phyloP scores from a whole-genome alignment of 306 rosid species.

The Sophora flavescens region DNA sequence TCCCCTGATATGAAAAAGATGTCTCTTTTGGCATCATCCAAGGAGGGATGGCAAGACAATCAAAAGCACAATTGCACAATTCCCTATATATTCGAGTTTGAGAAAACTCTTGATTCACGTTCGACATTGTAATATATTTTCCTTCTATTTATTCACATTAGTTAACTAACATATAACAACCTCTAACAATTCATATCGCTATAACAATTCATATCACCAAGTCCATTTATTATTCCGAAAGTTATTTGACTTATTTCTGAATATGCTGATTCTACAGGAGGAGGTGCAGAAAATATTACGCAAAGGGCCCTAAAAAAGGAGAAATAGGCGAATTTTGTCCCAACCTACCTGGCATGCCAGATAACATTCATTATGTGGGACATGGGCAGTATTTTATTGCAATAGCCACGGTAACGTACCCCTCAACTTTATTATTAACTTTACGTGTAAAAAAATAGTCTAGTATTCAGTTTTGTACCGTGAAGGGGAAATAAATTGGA shows the following conservation, averaged over 20 bases:
- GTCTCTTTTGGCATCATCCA: too few relatives aligned
- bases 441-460: background rate
- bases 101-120: too few relatives aligned
- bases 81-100: too few relatives aligned
- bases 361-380: slow-evolving; percentile 66
- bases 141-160: too few relatives aligned
- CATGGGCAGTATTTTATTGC: slow-evolving; percentile 62
- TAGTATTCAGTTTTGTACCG: background rate
- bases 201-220: background rate
- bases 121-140: too few relatives aligned
- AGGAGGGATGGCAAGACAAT: too few relatives aligned
- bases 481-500: background rate
- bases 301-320: slow-evolving; percentile 62
- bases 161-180: too few relatives aligned
- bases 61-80: too few relatives aligned
- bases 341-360: slow-evolving; percentile 59
- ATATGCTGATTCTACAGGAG: slow-evolving; percentile 41
- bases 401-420: slow-evolving; percentile 44
- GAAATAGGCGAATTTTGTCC: slow-evolving; percentile 48
- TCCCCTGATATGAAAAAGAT: too few relatives aligned
- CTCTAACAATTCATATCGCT: too few relatives aligned
- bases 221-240: background rate
- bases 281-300: slow-evolving; percentile 59
- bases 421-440: background rate
- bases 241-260: background rate